phyloP scores from a whole-genome alignment of 208 protist genomes.

The Crithidia fasciculata region DNA sequence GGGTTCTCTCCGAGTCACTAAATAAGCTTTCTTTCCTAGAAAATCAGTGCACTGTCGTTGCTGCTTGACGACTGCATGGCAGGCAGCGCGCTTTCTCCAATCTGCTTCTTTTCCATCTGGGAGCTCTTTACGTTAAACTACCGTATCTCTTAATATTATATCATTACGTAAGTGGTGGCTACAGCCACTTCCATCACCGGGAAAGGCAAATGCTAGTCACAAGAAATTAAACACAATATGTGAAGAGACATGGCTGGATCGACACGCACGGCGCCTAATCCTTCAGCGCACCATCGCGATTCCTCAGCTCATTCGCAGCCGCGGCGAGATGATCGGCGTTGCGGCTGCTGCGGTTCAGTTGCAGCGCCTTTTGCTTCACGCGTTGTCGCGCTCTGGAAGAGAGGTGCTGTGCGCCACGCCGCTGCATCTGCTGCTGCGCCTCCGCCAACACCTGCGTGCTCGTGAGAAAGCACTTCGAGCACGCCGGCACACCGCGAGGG shows the following conservation, averaged over 20 bases:
- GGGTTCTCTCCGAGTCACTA: too few relatives aligned
- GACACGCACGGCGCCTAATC: constrained; percentile 28
- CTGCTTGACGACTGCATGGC: too few relatives aligned
- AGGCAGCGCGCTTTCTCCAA: too few relatives aligned
- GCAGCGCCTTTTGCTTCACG: constrained; percentile 25
- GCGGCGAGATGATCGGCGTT: constrained; percentile 31
- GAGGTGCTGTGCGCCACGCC: not conserved
- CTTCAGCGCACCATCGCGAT: constrained; percentile 43
- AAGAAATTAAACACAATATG: not conserved
- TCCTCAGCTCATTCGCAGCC: constrained; percentile 45
- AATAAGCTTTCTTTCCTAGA: too few relatives aligned
- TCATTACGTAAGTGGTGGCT: not conserved
- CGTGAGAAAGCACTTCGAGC: constrained; percentile 71
- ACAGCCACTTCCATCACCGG: too few relatives aligned
- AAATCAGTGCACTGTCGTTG: too few relatives aligned
- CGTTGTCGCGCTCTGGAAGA: constrained; percentile 9
- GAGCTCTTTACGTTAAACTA: too few relatives aligned
- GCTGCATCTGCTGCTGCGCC: constrained; percentile 16
- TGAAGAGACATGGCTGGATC: not conserved
- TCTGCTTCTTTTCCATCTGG: too few relatives aligned
- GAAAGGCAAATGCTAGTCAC: too few relatives aligned
- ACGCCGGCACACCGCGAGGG: constrained; percentile 49
- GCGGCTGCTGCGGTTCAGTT: constrained; percentile 32
- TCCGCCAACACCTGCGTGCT: constrained; percentile 25
- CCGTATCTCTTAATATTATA: too few relatives aligned